A percentile compares a stretch with the other conserved stretches of the same genome.
phyloP scores from a whole-genome alignment of 2,329 filamentous ascomycete species.

The Clonostachys byssicola region DNA sequence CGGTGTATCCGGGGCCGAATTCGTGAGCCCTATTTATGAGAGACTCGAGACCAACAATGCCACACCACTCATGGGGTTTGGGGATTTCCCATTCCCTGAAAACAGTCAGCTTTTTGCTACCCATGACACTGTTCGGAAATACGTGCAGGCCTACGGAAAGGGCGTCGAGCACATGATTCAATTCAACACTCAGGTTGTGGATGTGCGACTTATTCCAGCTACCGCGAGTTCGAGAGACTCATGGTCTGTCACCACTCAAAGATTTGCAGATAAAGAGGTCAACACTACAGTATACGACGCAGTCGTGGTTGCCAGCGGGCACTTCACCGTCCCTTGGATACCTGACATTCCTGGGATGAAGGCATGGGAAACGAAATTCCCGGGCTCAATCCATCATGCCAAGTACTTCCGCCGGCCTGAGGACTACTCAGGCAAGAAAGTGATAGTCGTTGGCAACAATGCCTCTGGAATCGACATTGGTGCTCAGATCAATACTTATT shows the following conservation, averaged over 20 bases:
- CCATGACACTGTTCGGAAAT: slow-evolving; percentile 66
- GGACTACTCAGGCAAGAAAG: slow-evolving; percentile 63
- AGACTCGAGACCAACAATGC: slow-evolving; percentile 84
- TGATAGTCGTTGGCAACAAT: slow-evolving; percentile 79
- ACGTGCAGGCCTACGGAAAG: slow-evolving; percentile 68
- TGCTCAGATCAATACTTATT: slow-evolving; percentile 63
- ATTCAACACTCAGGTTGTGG: slow-evolving; percentile 68
- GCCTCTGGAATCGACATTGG: slow-evolving; percentile 84
- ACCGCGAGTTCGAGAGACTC: slow-evolving; percentile 26
- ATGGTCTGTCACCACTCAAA: slow-evolving; percentile 59
- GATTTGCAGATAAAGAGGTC: slow-evolving; percentile 36
- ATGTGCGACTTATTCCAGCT: slow-evolving; percentile 37
- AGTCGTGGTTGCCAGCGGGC: slow-evolving; percentile 70
- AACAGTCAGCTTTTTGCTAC: slow-evolving; percentile 70
- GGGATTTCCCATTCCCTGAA: slow-evolving; percentile 61
- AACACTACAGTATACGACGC: slow-evolving; percentile 61
- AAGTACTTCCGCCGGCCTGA: slow-evolving; percentile 72
- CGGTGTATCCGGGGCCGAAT: slow-evolving; percentile 2
- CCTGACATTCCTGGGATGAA: slow-evolving; percentile 57
- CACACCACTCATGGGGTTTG: slow-evolving; percentile 74
- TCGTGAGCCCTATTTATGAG: slow-evolving; percentile 65
- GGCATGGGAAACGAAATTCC: slow-evolving; percentile 55
- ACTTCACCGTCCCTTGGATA: slow-evolving; percentile 67
- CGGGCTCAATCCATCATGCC: slow-evolving; percentile 64
- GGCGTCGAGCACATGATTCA: slow-evolving; percentile 63